Evolutionary conservation across 2,329 filamentous ascomycete species (phyloP).

Genomic region (Alternaria sp.): DNA sequence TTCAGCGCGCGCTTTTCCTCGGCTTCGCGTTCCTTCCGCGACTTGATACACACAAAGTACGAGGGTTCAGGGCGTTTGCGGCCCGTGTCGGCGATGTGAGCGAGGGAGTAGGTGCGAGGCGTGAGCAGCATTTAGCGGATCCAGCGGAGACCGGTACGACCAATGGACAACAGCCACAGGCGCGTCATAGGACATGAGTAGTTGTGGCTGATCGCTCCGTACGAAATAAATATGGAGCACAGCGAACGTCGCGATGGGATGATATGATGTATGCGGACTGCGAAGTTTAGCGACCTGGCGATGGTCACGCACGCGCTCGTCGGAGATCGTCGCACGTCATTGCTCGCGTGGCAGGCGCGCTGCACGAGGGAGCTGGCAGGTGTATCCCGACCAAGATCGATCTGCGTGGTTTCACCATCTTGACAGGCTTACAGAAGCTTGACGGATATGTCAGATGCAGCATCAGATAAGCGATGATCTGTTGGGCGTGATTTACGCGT

Average conservation of each 20-base stretch:
- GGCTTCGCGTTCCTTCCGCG: slow-evolving; percentile 42
- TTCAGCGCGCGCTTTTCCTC: slow-evolving; percentile 42
- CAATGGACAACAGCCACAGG: slow-evolving; percentile 20
- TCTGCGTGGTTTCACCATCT: neutral
- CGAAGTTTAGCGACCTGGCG: neutral
- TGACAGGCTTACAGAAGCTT: neutral
- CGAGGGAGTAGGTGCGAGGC: slow-evolving; percentile 48
- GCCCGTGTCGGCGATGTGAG: slow-evolving; percentile 45
- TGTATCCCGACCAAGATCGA: neutral
- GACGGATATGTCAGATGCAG: neutral
- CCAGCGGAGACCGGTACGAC: slow-evolving; percentile 26
- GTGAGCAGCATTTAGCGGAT: slow-evolving; percentile 51
- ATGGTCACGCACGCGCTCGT: slow-evolving; percentile 17
- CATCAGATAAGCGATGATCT: neutral
- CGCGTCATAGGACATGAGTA: slow-evolving; percentile 22
- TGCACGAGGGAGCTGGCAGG: slow-evolving; percentile 4
- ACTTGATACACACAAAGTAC: slow-evolving; percentile 42
- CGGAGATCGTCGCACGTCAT: slow-evolving; percentile 12
- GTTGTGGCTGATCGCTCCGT: slow-evolving; percentile 11
- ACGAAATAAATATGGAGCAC: neutral
- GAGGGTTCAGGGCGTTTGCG: slow-evolving; percentile 36
- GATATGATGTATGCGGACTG: neutral
- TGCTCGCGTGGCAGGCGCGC: slow-evolving; percentile 16
- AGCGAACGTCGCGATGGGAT: neutral
- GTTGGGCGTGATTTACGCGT: neutral